These are phyloP conservation scores for Leucocoprinus sp. DNA, from an alignment of 768 basidiomycete species.

Conservation along the genomic window DNA sequence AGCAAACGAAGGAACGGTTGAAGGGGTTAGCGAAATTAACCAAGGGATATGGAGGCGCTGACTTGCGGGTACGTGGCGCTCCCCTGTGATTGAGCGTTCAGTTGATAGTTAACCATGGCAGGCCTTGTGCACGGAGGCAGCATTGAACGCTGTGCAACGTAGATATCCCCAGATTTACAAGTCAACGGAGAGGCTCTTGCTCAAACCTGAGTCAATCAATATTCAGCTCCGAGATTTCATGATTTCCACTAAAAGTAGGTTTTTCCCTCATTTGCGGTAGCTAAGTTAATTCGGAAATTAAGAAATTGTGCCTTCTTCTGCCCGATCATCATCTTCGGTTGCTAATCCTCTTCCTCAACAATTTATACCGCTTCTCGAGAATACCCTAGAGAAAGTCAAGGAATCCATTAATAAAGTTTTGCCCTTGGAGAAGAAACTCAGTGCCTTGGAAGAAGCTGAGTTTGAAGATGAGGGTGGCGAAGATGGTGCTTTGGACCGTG, in stretches of 20 bases:
- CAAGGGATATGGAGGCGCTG: slow-evolving; percentile 97
- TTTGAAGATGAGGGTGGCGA: slow-evolving; percentile 73
- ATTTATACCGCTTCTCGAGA: slow-evolving; percentile 67
- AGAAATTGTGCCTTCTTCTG: slow-evolving; percentile 95
- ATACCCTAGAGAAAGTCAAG: slow-evolving; percentile 66
- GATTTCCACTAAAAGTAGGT: slow-evolving; percentile 91
- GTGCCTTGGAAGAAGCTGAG: slow-evolving; percentile 90
- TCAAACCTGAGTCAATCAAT: slow-evolving; percentile 79
- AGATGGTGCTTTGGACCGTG: slow-evolving; percentile 81
- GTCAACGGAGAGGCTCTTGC: slow-evolving; percentile 72
- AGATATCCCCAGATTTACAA: slow-evolving; percentile 97
- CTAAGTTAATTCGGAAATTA: slow-evolving; percentile 9
- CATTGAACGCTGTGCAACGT: slow-evolving; percentile 91
- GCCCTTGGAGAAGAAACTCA: slow-evolving; percentile 73
- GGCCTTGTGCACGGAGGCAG: slow-evolving; percentile 97
- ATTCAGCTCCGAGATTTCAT: slow-evolving; percentile 90
- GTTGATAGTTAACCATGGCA: slow-evolving; percentile 17
- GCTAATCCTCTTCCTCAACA: slow-evolving; percentile 83
- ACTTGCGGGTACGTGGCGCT: slow-evolving; percentile 65
- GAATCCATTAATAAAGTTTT: slow-evolving; percentile 62
- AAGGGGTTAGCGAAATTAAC: slow-evolving; percentile 77
- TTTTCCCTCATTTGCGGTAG: neutral
- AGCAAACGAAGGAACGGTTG: slow-evolving; percentile 60
- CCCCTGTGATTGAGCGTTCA: slow-evolving; percentile 1
- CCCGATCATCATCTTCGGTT: slow-evolving; percentile 79